Evolutionary conservation across 2,329 filamentous ascomycete species (phyloP), one percentile per base, ranked within the genome.

Genomic region (Fusarium continuum): DNA sequence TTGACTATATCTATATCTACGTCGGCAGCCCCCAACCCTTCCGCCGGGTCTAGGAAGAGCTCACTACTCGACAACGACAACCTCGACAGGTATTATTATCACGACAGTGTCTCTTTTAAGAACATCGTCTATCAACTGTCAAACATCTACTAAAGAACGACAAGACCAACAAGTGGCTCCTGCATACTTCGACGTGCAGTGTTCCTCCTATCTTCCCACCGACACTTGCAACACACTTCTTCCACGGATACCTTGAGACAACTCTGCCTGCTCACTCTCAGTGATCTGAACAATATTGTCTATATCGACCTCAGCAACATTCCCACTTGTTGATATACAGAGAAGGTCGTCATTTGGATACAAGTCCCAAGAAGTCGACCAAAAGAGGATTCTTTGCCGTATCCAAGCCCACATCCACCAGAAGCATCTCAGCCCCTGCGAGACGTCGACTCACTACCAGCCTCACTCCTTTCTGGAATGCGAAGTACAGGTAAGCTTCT

Each of bases 1-100:
- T 71, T 68, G 65, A 64, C 69, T 71, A 71, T 71, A 71, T 69
- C 69, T 71, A 71, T 71, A 71, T 69, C 55, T 70, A 71, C 63
- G 43, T 65, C 66, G 65, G 49, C 35, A 61, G 61, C 65, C 69
- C 69, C 69, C 55, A 62, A 60, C 59, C 50, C 52, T 51, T 50
- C 65, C 43, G 52, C 41, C 41, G 54, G 48, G 48, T 45, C 54
- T 58, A 52, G 44, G 59, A 67, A 70, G 62, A 65, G 61, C 36
- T 70, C 44, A 43, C 64, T 47, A 62, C 48, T 55, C 46, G 46
- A 66, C 45, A 65, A 44, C 62, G 35, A 64, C 52, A 65, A 47
- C 44, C 41, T 65, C 34, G 38, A 46, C 41, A 22, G 43, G 25
- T 26, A 16, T 29, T 23, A 41, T 34, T 47, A 52, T 25, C 25